Percentiles rank a stretch among this genome's conserved stretches.
phyloP scores from a whole-genome alignment of 108 stramenopile genomes.

The Bacterosira constricta region DNA sequence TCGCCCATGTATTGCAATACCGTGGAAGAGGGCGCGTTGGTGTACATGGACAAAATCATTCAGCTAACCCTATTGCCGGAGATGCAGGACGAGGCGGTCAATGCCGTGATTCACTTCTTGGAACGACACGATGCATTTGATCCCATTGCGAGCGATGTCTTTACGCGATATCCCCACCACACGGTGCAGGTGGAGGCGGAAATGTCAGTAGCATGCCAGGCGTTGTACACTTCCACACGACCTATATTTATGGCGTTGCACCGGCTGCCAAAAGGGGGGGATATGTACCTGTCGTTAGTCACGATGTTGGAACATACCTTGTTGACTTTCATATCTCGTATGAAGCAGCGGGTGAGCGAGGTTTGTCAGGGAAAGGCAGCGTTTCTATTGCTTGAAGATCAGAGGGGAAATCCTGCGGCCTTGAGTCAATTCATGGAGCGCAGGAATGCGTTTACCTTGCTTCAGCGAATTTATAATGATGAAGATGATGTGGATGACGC shows the following conservation, averaged over 20 bases:
- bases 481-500: slow-evolving; percentile 67
- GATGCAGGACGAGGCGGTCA: slow-evolving; percentile 86
- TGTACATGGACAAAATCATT: slow-evolving; percentile 82
- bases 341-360: slow-evolving; percentile 73
- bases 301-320: slow-evolving; percentile 87
- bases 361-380: slow-evolving; percentile 74
- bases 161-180: slow-evolving; percentile 63
- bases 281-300: slow-evolving; percentile 84
- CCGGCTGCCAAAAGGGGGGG: slow-evolving; percentile 80
- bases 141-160: slow-evolving; percentile 73
- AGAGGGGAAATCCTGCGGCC: slow-evolving; percentile 30
- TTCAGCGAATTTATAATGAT: slow-evolving; percentile 75
- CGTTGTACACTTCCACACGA: slow-evolving; percentile 72
- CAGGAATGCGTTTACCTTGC: slow-evolving; percentile 66
- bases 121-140: slow-evolving; percentile 87
- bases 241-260: slow-evolving; percentile 86
- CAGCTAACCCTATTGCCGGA: slow-evolving; percentile 79
- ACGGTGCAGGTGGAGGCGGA: slow-evolving; percentile 81
- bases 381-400: slow-evolving; percentile 62
- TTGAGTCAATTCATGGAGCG: slow-evolving; percentile 70
- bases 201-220: slow-evolving; percentile 84
- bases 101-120: slow-evolving; percentile 78
- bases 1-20: slow-evolving; percentile 52
- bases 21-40: slow-evolving; percentile 66
- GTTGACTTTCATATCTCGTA: slow-evolving; percentile 86